Percentiles rank a stretch among this genome's conserved stretches.
Conservation (phyloP, 2,329 filamentous ascomycete species). For the Amylocarpus encephaloides region DNA sequence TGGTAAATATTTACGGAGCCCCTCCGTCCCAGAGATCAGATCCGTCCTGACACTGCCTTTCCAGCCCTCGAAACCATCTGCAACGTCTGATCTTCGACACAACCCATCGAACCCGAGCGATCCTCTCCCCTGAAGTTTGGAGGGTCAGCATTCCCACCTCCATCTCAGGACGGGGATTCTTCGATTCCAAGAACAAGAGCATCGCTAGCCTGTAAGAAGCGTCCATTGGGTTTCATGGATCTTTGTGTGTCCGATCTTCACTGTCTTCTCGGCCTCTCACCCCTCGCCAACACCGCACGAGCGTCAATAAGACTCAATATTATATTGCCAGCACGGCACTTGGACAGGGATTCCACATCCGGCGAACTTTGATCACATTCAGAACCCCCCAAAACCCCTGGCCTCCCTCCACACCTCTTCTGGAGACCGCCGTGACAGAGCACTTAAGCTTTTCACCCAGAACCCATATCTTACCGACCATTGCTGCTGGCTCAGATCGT, state of each 20-base stretch:
- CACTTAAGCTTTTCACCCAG: slow-evolving; percentile 38
- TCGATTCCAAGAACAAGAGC: not conserved
- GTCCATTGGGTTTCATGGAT: slow-evolving; percentile 23
- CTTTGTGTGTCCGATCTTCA: slow-evolving; percentile 20
- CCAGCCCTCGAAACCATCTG: slow-evolving; percentile 38
- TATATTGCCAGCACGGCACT: slow-evolving; percentile 10
- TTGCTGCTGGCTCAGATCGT: slow-evolving; percentile 56
- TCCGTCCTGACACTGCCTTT: slow-evolving; percentile 23
- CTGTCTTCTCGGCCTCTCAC: not conserved
- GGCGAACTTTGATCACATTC: slow-evolving; percentile 24
- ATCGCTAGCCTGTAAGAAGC: slow-evolving; percentile 7
- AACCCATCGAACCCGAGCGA: slow-evolving; percentile 27
- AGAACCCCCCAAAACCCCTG: slow-evolving; percentile 26
- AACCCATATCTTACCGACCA: slow-evolving; percentile 39
- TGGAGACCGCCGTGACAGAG: slow-evolving; percentile 35
- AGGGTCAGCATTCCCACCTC: slow-evolving; percentile 30
- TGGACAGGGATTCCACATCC: slow-evolving; percentile 1
- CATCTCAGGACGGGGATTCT: not conserved
- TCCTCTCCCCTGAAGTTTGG: slow-evolving; percentile 19
- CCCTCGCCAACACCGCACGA: slow-evolving; percentile 22
- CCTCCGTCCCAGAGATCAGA: slow-evolving; percentile 18
- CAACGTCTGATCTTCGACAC: slow-evolving; percentile 40
- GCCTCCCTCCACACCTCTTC: slow-evolving; percentile 31
- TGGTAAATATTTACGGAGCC: too few relatives aligned
- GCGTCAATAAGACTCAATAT: too few relatives aligned